These are phyloP conservation scores for Simplicillium aogashimaense DNA, from an alignment of 2,329 filamentous ascomycete genomes.

Conservation along the genomic window DNA sequence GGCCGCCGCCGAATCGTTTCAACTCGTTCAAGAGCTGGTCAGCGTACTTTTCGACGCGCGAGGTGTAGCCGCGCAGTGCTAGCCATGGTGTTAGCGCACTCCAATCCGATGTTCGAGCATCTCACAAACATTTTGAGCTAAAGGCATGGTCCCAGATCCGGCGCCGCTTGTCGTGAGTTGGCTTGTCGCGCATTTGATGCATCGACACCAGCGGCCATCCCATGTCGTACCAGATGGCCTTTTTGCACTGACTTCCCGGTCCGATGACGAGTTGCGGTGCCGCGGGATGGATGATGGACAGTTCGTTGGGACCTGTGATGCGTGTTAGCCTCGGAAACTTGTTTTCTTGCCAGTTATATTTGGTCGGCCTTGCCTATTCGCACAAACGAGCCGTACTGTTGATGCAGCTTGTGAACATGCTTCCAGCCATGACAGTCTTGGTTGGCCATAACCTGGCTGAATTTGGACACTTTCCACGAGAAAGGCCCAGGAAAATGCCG, in stretches of 20 bases:
- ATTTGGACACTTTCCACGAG: too few relatives aligned
- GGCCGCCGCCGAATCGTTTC: slow-evolving; percentile 9
- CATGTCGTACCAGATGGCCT: slow-evolving; percentile 23
- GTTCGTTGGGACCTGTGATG: slow-evolving; percentile 19
- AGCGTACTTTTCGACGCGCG: slow-evolving; percentile 14
- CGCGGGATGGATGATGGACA: slow-evolving; percentile 19
- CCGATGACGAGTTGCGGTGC: slow-evolving; percentile 18
- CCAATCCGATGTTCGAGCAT: not conserved
- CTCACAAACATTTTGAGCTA: slow-evolving; percentile 10
- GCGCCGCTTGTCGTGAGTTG: slow-evolving; percentile 18
- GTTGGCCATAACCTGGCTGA: too few relatives aligned
- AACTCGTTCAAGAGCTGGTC: slow-evolving; percentile 14
- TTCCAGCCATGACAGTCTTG: too few relatives aligned
- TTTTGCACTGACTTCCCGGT: slow-evolving; percentile 16
- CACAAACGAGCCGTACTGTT: too few relatives aligned
- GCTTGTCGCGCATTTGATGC: slow-evolving; percentile 19
- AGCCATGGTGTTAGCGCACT: not conserved
- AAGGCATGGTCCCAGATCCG: slow-evolving; percentile 23
- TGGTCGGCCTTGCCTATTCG: too few relatives aligned
- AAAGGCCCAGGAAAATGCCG: too few relatives aligned
- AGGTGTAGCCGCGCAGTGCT: slow-evolving; percentile 17
- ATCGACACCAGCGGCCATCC: slow-evolving; percentile 17
- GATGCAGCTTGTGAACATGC: too few relatives aligned
- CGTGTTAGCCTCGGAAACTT: too few relatives aligned
- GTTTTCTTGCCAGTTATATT: too few relatives aligned